Percentiles rank a stretch among this genome's conserved stretches.
Conservation (phyloP, 164 flowering plant species). For the Annona squamosa region DNA sequence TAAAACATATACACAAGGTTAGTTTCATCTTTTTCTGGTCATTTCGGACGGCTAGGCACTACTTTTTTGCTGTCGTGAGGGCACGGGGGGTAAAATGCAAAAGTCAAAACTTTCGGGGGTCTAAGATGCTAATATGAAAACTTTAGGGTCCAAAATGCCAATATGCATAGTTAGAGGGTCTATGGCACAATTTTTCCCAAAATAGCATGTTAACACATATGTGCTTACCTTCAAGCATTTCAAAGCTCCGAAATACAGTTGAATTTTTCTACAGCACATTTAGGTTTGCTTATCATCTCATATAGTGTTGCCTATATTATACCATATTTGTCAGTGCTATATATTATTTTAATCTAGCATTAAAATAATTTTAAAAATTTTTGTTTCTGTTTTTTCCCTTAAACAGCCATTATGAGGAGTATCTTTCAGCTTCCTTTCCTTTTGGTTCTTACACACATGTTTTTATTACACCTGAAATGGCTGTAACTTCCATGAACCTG, state of each 20-base stretch:
- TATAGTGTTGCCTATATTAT: not conserved
- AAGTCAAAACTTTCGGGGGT: too few species aligned
- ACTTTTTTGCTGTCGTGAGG: too few species aligned
- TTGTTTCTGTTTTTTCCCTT: slow-evolving; percentile 4
- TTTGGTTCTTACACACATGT: slow-evolving; percentile 96
- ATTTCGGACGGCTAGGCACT: too few species aligned
- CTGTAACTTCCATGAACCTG: slow-evolving; percentile 52
- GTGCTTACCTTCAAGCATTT: slow-evolving; percentile 51
- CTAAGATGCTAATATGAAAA: too few species aligned
- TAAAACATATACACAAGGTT: too few species aligned
- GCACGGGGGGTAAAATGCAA: too few species aligned
- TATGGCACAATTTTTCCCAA: too few species aligned
- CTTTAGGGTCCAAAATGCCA: too few species aligned
- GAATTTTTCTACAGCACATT: slow-evolving; percentile 76
- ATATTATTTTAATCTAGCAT: not conserved
- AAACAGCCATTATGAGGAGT: slow-evolving; percentile 77
- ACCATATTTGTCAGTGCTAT: not conserved
- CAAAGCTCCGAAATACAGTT: slow-evolving; percentile 66
- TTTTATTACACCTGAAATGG: slow-evolving; percentile 79
- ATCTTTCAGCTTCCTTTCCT: slow-evolving; percentile 78
- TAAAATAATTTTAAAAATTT: not conserved
- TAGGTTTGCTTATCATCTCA: slow-evolving; percentile 39
- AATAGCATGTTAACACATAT: slow-evolving; percentile 56
- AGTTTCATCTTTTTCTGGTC: too few species aligned
- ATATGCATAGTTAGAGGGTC: too few species aligned